These are phyloP conservation scores for Talaromyces sp. DNA, from an alignment of 2,329 filamentous ascomycete genomes.

Conservation along the genomic window DNA sequence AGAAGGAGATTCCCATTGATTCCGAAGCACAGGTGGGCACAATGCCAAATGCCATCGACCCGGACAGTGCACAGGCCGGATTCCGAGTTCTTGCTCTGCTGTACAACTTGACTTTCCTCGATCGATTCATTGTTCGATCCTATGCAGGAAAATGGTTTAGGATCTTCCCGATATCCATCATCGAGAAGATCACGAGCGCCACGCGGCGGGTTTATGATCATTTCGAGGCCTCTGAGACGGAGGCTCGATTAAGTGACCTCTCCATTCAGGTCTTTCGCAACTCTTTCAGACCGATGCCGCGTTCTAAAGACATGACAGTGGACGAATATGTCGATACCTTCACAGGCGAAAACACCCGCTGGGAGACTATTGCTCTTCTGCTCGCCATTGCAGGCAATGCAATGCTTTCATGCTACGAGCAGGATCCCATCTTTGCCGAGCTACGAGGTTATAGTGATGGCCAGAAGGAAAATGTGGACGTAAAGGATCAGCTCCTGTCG, in stretches of 20 bases:
- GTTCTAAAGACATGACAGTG: constrained; percentile 22
- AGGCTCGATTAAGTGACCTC: constrained; percentile 21
- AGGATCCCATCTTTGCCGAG: constrained; percentile 22
- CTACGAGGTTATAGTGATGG: constrained; percentile 1
- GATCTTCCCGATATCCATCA: constrained; percentile 19
- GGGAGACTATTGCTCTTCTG: constrained; percentile 26
- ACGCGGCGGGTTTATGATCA: constrained; percentile 20
- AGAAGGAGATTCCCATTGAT: constrained; percentile 27
- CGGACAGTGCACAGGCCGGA: constrained; percentile 25
- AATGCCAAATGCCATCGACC: constrained; percentile 15
- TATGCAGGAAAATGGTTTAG: constrained; percentile 19
- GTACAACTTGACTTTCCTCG: constrained; percentile 20
- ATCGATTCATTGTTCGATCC: constrained; percentile 21
- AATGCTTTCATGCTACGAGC: constrained; percentile 23
- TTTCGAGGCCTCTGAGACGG: constrained; percentile 19
- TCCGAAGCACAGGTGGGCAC: constrained; percentile 16
- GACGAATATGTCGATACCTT: constrained; percentile 24
- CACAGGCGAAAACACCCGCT: constrained; percentile 16
- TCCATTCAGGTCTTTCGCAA: constrained; percentile 26
- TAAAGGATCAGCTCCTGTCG: constrained; percentile 25
- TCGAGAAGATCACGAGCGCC: constrained; percentile 22
- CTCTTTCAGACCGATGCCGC: constrained; percentile 21
- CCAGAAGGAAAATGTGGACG: constrained; percentile 9
- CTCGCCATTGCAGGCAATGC: constrained; percentile 35
- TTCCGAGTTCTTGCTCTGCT: constrained; percentile 25